Percentiles rank a stretch among this genome's conserved stretches.
Conservation (phyloP, 352 stramenopile species). For the Peronospora belbahrii region DNA sequence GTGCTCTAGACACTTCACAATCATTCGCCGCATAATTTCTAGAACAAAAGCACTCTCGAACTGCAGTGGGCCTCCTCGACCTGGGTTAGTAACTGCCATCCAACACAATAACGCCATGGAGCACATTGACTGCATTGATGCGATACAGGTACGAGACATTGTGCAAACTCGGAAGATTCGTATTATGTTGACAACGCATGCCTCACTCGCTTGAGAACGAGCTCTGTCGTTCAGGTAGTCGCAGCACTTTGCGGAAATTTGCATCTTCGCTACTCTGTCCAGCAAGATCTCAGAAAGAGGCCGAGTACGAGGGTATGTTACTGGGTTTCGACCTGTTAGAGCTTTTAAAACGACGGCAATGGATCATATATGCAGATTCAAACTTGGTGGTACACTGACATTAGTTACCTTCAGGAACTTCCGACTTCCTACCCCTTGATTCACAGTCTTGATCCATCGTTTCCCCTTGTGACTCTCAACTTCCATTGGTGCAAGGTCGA, state of each 20-base stretch:
- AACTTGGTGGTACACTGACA: too few relatives aligned
- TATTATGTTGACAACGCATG: constrained; percentile 54
- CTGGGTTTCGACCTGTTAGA: too few relatives aligned
- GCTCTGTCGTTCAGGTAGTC: constrained; percentile 60
- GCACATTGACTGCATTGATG: constrained; percentile 44
- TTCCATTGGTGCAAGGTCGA: too few relatives aligned
- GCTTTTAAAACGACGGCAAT: too few relatives aligned
- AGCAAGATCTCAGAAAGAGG: too few relatives aligned
- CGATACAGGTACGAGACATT: constrained; percentile 47
- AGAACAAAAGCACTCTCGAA: constrained; percentile 58
- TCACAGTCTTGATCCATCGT: too few relatives aligned
- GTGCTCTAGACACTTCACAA: constrained; percentile 63
- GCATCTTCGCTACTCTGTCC: constrained; percentile 40
- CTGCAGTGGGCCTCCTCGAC: constrained; percentile 43
- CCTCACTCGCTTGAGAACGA: constrained; percentile 47
- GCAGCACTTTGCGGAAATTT: constrained; percentile 59
- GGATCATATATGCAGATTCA: too few relatives aligned
- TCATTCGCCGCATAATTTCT: constrained; percentile 67
- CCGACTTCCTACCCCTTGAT: too few relatives aligned
- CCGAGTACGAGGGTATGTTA: too few relatives aligned
- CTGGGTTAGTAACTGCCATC: constrained; percentile 40
- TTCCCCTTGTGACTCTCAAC: too few relatives aligned
- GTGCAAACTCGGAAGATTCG: constrained; percentile 60
- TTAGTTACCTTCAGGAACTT: too few relatives aligned
- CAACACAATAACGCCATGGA: constrained; percentile 53